Evolutionary conservation across 2,329 filamentous ascomycete genomes (phyloP).

Genomic region (Exophiala spinifera): DNA sequence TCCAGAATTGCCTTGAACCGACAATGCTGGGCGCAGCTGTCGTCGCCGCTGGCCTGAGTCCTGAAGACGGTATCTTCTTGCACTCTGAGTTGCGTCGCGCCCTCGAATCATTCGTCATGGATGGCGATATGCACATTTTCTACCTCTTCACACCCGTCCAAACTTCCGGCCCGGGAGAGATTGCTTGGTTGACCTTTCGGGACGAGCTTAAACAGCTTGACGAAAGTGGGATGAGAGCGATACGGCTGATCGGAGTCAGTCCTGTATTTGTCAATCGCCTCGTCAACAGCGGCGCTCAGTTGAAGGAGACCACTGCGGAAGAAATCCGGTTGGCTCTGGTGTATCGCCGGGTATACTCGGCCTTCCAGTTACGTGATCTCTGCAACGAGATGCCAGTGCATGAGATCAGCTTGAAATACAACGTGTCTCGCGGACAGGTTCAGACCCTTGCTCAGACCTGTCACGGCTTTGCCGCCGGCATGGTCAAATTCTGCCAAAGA

Average conservation of each 20-base stretch:
- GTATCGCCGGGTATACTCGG: conserved; percentile 70
- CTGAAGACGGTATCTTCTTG: conserved; percentile 72
- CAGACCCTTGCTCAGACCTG: conserved; percentile 72
- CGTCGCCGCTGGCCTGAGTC: conserved; percentile 68
- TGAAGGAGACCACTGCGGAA: conserved; percentile 61
- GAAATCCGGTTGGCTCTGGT: conserved; percentile 62
- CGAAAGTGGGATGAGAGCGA: conserved; percentile 67
- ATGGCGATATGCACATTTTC: conserved; percentile 75
- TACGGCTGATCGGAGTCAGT: conserved; percentile 66
- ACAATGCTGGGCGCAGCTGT: conserved; percentile 68
- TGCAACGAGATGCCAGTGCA: conserved; percentile 74
- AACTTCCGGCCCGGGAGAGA: conserved; percentile 44
- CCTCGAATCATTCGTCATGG: conserved; percentile 71
- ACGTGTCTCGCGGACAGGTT: conserved; percentile 65
- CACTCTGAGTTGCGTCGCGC: conserved; percentile 66
- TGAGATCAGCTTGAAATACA: conserved; percentile 66
- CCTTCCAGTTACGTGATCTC: conserved; percentile 72
- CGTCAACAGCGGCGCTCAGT: conserved; percentile 59
- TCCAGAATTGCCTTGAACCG: conserved; percentile 40
- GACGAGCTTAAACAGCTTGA: conserved; percentile 68
- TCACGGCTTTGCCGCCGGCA: conserved; percentile 73
- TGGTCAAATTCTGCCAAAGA: conserved; percentile 73
- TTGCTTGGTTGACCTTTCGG: conserved; percentile 72
- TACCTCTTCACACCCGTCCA: conserved; percentile 76
- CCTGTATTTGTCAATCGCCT: conserved; percentile 63